Evolutionary conservation across 257 asterid genomes (phyloP).

Genomic region (Plectranthus barbatus): DNA sequence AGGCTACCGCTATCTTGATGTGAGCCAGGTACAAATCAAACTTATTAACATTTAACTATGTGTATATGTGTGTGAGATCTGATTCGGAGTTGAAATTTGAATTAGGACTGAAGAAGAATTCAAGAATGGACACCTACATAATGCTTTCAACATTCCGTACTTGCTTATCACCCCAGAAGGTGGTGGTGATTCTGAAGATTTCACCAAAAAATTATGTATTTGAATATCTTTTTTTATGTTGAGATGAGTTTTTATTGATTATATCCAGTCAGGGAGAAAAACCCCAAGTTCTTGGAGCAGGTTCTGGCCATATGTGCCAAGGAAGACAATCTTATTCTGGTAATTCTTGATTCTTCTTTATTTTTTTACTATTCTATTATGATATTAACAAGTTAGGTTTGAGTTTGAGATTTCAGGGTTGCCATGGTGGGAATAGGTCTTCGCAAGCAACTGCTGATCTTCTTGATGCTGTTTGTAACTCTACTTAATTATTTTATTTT

Average conservation of each 20-base stretch:
- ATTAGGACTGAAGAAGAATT: constrained; percentile 85
- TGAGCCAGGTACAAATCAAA: constrained; percentile 46
- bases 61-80: no score
- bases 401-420: constrained; percentile 36
- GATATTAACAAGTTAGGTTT: no score
- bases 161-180: constrained; percentile 72
- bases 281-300: constrained; percentile 56
- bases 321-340: constrained; percentile 68
- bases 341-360: constrained; percentile 5
- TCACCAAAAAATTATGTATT: no score
- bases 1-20: constrained; percentile 65
- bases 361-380: no score
- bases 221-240: background rate
- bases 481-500: no score
- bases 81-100: background rate
- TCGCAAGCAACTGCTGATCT: constrained; percentile 62
- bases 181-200: background rate
- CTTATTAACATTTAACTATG: no score
- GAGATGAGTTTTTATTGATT: background rate
- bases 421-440: constrained; percentile 84
- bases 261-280: constrained; percentile 65
- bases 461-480: constrained; percentile 53
- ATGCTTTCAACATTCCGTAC: constrained; percentile 60
- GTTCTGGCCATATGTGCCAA: constrained; percentile 39
- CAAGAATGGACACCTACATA: constrained; percentile 58